A percentile compares a stretch with the other conserved stretches of the same genome.
These are phyloP conservation scores for Fraxinus sp. DNA, from an alignment of 305 asterid species.

Conservation along the genomic window DNA sequence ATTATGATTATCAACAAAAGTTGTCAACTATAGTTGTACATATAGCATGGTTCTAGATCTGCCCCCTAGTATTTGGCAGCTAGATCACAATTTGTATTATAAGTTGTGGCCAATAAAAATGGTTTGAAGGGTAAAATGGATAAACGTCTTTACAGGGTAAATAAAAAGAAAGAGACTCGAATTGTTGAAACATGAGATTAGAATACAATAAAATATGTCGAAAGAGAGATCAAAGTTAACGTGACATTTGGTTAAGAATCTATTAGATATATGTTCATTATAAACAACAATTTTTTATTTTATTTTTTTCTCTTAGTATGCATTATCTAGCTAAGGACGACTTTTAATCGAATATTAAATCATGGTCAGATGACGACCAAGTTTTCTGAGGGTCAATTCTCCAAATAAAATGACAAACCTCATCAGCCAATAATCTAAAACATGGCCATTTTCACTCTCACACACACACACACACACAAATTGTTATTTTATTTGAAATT, in stretches of 20 bases:
- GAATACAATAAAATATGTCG: not conserved
- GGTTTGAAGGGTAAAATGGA: not conserved
- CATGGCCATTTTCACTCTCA: slow-evolving; percentile 21
- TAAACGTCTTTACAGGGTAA: not conserved
- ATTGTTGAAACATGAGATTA: not conserved
- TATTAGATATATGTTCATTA: not conserved
- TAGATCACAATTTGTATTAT: not conserved
- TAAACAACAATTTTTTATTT: not conserved
- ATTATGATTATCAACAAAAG: too few relatives aligned
- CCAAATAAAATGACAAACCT: not conserved
- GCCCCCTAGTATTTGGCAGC: not conserved
- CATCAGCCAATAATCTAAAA: not conserved
- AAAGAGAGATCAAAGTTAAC: not conserved
- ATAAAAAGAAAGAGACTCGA: not conserved
- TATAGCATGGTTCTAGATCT: not conserved
- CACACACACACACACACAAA: too few relatives aligned
- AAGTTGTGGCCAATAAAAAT: not conserved
- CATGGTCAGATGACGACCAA: not conserved
- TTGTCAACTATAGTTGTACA: too few relatives aligned
- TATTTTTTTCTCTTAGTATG: not conserved
- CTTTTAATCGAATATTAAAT: not conserved
- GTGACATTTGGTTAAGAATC: not conserved
- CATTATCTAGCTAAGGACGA: not conserved
- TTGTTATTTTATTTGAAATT: not conserved
- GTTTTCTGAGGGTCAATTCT: not conserved